These are phyloP conservation scores for Fomitopsis palustris DNA, from an alignment of 1,284 basidiomycete species.

Conservation along the genomic window DNA sequence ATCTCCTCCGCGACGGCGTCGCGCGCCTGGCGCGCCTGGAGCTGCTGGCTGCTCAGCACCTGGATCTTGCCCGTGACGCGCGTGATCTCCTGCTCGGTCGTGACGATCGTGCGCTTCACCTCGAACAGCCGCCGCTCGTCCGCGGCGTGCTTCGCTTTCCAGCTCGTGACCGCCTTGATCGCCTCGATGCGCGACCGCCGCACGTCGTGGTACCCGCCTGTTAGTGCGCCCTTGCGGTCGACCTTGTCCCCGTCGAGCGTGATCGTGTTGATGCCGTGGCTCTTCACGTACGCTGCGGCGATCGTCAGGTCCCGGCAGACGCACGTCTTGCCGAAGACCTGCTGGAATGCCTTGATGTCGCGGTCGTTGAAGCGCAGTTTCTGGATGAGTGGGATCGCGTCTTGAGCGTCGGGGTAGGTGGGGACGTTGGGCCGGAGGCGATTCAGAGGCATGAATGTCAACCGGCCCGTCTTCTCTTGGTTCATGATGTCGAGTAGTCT, in stretches of 20 bases:
- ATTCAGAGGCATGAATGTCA: constrained; percentile 99
- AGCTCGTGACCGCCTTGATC: constrained; percentile 75
- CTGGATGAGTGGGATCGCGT: constrained; percentile 85
- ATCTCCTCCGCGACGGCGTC: constrained; percentile 69
- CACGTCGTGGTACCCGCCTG: constrained; percentile 95
- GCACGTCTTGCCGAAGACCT: constrained; percentile 98
- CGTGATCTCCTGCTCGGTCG: constrained; percentile 88
- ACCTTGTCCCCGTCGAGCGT: constrained; percentile 98
- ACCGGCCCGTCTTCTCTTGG: constrained; percentile 87
- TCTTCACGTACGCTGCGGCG: constrained; percentile 92
- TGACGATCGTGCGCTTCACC: constrained; percentile 66
- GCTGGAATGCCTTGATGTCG: constrained; percentile 86
- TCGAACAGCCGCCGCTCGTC: constrained; percentile 68
- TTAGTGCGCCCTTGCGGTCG: constrained; percentile 93
- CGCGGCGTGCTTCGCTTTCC: constrained; percentile 71
- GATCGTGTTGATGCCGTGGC: constrained; percentile 94
- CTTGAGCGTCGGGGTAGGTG: constrained; percentile 72
- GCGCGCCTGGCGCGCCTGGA: constrained; percentile 67
- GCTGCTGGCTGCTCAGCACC: constrained; percentile 66
- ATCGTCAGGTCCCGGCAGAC: constrained; percentile 92
- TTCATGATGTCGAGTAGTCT: constrained; percentile 91
- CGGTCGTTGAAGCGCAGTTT: constrained; percentile 78
- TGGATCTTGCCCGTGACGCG: constrained; percentile 73
- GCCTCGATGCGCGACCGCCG: constrained; percentile 88
- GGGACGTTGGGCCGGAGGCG: constrained; percentile 82